These are phyloP conservation scores for Saturnispora halmiae DNA, from an alignment of 805 yeast genomes.

Conservation along the genomic window DNA sequence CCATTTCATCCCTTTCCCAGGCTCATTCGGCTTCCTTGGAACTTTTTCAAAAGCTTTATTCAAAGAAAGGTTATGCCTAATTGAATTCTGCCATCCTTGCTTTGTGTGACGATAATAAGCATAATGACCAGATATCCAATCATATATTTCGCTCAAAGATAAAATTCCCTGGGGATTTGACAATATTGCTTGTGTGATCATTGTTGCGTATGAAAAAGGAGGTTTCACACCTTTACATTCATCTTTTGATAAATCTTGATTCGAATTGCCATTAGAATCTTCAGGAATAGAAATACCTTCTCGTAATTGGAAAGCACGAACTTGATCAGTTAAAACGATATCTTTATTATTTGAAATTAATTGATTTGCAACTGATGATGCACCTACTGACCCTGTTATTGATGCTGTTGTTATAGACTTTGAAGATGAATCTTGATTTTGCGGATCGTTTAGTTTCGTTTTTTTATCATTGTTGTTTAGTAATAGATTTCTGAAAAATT, in stretches of 20 bases:
- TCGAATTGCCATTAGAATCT: constrained; percentile 15
- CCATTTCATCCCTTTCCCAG: constrained; percentile 99
- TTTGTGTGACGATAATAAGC: constrained; percentile 87
- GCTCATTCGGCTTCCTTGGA: constrained; percentile 90
- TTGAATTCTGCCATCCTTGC: constrained; percentile 98
- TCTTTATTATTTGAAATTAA: background rate
- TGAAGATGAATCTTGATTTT: background rate
- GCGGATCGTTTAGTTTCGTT: background rate
- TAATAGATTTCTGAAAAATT: constrained; percentile 31
- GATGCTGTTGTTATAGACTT: background rate
- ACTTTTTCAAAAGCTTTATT: constrained; percentile 98
- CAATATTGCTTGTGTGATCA: constrained; percentile 95
- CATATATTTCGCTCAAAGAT: constrained; percentile 85
- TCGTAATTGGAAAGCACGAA: constrained; percentile 39
- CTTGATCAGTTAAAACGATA: constrained; percentile 12
- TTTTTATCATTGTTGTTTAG: constrained; percentile 24
- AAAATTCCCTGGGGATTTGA: constrained; percentile 81
- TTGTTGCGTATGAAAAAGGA: constrained; percentile 93
- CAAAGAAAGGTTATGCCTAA: constrained; percentile 86
- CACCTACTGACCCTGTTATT: background rate
- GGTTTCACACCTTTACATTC: constrained; percentile 92
- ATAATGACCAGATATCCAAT: constrained; percentile 79
- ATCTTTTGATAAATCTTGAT: constrained; percentile 69
- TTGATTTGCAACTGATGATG: background rate
- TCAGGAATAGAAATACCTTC: constrained; percentile 10